phyloP scores from a whole-genome alignment of 331 rosid genomes.

The Quercus phellos region DNA sequence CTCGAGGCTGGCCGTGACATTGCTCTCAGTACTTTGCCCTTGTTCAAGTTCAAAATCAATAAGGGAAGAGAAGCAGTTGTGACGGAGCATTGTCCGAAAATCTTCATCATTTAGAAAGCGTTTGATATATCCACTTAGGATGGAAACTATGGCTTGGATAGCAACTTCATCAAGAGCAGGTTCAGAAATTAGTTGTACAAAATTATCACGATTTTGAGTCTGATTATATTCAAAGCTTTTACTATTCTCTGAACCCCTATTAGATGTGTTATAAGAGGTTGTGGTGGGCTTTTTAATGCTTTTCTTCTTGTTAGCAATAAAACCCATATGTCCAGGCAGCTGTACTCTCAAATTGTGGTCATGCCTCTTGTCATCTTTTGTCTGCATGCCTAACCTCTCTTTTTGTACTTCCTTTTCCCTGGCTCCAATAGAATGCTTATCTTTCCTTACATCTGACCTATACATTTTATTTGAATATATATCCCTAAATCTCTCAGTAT shows the following conservation, averaged over 20 bases:
- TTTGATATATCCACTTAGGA: conserved; percentile 54
- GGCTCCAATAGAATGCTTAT: conserved; percentile 1
- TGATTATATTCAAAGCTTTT: conserved; percentile 18
- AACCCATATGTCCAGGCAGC: conserved; percentile 26
- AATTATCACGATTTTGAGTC: conserved; percentile 5
- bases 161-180: conserved; percentile 41
- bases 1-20: conserved; percentile 54
- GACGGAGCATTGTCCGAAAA: conserved; percentile 41
- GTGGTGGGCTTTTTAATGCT: conserved; percentile 5
- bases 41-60: conserved; percentile 31
- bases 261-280: conserved; percentile 12
- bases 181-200: conserved; percentile 5
- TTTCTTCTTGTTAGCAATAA: conserved; percentile 8
- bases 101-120: conserved; percentile 56
- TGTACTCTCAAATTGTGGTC: conserved; percentile 20
- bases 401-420: conserved; percentile 20
- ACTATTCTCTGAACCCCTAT: conserved; percentile 21
- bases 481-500: conserved; percentile 20
- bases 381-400: conserved; percentile 11
- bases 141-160: conserved; percentile 43
- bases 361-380: conserved; percentile 9
- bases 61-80: conserved; percentile 50
- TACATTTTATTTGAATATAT: conserved; percentile 26
- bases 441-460: conserved; percentile 12
- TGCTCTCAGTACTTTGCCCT: conserved; percentile 34